Conservation (phyloP, 2,329 filamentous ascomycete species). For the Kalmusia sp. region DNA sequence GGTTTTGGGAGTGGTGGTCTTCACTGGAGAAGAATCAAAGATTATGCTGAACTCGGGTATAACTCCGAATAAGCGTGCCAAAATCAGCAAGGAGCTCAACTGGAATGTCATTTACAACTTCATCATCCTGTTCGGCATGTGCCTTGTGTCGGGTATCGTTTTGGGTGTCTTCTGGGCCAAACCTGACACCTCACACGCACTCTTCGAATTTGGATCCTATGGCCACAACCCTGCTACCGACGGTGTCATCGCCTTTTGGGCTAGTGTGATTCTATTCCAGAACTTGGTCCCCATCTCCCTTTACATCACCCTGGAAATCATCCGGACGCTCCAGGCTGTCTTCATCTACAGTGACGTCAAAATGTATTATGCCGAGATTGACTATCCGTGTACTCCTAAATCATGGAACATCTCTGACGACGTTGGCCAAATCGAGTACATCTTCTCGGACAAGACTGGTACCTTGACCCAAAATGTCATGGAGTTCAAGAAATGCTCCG, state of each 20-base stretch:
- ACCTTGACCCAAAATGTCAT: conserved; percentile 92
- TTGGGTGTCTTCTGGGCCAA: conserved; percentile 84
- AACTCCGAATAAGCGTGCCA: conserved; percentile 90
- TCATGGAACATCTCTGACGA: conserved; percentile 99
- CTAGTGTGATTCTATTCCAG: conserved; percentile 92
- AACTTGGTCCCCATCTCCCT: conserved; percentile 98
- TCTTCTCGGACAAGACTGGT: conserved; percentile 95
- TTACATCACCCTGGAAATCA: conserved; percentile 96
- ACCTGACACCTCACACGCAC: conserved; percentile 74
- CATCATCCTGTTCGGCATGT: conserved; percentile 86
- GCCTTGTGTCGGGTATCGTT: conserved; percentile 81
- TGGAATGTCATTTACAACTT: conserved; percentile 99
- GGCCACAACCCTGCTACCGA: conserved; percentile 75
- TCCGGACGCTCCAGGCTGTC: conserved; percentile 88
- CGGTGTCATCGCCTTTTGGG: conserved; percentile 97
- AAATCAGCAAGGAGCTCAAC: conserved; percentile 92
- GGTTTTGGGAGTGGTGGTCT: conserved; percentile 89
- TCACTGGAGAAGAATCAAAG: conserved; percentile 95
- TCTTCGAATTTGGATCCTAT: conserved; percentile 86
- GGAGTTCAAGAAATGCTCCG: conserved; percentile 98
- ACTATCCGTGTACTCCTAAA: conserved; percentile 95
- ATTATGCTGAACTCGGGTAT: conserved; percentile 99
- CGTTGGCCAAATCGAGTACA: conserved; percentile 97
- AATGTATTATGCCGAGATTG: conserved; percentile 97
- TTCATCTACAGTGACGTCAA: conserved; percentile 96